Evolutionary conservation across 2,329 filamentous ascomycete species (phyloP).

Genomic region (Hymenotorrendiella dingleyae): DNA sequence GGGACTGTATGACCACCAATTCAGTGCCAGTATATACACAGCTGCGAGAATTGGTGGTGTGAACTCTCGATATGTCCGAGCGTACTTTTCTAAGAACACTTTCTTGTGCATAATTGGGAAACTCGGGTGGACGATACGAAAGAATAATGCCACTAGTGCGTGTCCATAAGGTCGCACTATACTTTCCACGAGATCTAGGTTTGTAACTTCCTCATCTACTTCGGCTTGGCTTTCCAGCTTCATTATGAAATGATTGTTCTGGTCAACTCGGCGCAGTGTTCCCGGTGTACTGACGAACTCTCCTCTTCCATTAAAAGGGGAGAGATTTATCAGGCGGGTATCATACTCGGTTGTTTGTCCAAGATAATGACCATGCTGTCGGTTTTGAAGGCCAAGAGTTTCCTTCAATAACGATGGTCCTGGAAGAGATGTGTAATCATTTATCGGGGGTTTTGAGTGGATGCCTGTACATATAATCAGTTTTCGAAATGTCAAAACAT

Average conservation of each 20-base stretch:
- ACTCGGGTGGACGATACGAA: slow-evolving; percentile 42
- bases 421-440: slow-evolving; percentile 53
- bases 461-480: slow-evolving; percentile 11
- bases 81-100: slow-evolving; percentile 57
- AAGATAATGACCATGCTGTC: slow-evolving; percentile 74
- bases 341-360: slow-evolving; percentile 77
- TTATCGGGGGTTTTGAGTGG: slow-evolving; percentile 17
- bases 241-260: slow-evolving; percentile 71
- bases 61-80: slow-evolving; percentile 49
- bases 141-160: slow-evolving; percentile 24
- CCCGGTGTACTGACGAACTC: slow-evolving; percentile 65
- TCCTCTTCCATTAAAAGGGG: slow-evolving; percentile 71
- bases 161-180: slow-evolving; percentile 24
- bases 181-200: slow-evolving; percentile 26
- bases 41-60: slow-evolving; percentile 66
- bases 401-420: slow-evolving; percentile 58
- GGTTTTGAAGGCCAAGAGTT: slow-evolving; percentile 66
- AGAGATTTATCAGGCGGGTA: slow-evolving; percentile 72
- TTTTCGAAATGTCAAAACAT: background rate
- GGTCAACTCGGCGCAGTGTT: slow-evolving; percentile 66
- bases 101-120: slow-evolving; percentile 51
- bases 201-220: slow-evolving; percentile 24
- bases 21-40: slow-evolving; percentile 78
- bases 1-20: slow-evolving; percentile 77
- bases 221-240: slow-evolving; percentile 65